Evolutionary conservation across 148 eudicot genomes (phyloP).

Genomic region (Vaccinium macrocarpon): DNA sequence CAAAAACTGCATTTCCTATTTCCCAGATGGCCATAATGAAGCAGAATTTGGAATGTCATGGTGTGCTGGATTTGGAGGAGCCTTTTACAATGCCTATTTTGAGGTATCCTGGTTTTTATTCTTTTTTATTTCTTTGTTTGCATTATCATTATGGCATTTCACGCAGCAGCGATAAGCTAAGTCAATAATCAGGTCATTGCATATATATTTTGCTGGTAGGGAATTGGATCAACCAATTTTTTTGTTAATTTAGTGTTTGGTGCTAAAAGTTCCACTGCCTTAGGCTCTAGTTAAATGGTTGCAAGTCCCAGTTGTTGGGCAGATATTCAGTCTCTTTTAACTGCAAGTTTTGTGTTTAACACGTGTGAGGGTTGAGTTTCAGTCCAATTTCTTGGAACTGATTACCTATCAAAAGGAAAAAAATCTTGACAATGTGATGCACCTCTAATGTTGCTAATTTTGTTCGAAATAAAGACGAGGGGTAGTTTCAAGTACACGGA

Average conservation of each 20-base stretch:
- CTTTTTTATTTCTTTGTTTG: conserved; percentile 3
- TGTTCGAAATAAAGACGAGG: background rate
- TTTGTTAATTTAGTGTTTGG: background rate
- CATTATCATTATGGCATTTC: background rate
- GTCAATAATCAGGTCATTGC: background rate
- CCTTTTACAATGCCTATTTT: conserved; percentile 85
- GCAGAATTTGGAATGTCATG: conserved; percentile 99
- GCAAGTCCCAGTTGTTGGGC: background rate
- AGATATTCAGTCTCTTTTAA: background rate
- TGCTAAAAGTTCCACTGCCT: background rate
- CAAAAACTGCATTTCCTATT: background rate
- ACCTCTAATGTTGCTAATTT: background rate
- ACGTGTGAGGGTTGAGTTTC: background rate
- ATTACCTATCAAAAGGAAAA: background rate
- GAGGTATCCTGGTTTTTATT: conserved; percentile 51
- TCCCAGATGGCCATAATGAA: conserved; percentile 91
- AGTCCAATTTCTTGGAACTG: background rate
- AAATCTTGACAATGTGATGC: background rate
- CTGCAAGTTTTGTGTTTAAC: background rate
- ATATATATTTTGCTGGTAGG: background rate
- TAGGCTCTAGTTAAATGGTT: background rate
- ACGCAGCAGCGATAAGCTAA: background rate
- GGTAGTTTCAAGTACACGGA: background rate
- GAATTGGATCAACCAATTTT: too few species aligned
- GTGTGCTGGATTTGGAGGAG: conserved; percentile 97